Evolutionary conservation across 139 green algal genomes (phyloP), one percentile per base, ranked within the genome.

Genomic region (Desmodesmus armatus): DNA sequence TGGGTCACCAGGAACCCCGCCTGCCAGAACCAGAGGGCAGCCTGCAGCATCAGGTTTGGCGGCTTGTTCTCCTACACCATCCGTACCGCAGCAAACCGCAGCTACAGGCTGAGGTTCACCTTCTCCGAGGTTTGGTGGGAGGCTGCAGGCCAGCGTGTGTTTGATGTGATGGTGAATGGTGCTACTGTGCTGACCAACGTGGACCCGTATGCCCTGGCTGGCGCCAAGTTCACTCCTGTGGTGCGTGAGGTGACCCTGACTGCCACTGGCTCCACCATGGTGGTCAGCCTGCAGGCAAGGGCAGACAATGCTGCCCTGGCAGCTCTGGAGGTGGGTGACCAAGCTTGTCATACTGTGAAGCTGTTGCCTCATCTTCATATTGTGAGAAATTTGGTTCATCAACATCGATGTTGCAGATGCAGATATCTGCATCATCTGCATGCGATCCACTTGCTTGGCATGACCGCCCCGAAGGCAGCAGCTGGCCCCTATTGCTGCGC

Each of bases 1-100:
- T 78, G 70, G 70, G 40, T 78, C 4, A 55, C 29, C 15, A 40
- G 40, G 9, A 23, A 25, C 23, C 27, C 70, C 6, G 25, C 40
- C 5, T 78, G 70, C 23, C 37, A 21, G 11, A 25, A 39, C 4
- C 25, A 25, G 19, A 58, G 70, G 21, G 37, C 39, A 9, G 35
- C 70, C 21, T 78, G 70, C 70, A 78, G 39, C 9, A 40, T 78
- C 6, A 44, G 70, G 2, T 58, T 60, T 40, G 70, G 70, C 3
- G 70, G 37, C 70, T 25, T 40, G 2, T 78, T 78, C 40, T 78
- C 70, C 39, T 78, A 78, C 39, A 55, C 35, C 7, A 40, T 78
- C 5, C 70, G 39, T 23, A 47, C 39, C 40, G 55, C 39, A 5
- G 23, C 70, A 13, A 40, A 40, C 39, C 70, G 25, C 41, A 77